These are phyloP conservation scores for Salicornia ramosissima DNA, from an alignment of 148 eudicot genomes.

Conservation along the genomic window DNA sequence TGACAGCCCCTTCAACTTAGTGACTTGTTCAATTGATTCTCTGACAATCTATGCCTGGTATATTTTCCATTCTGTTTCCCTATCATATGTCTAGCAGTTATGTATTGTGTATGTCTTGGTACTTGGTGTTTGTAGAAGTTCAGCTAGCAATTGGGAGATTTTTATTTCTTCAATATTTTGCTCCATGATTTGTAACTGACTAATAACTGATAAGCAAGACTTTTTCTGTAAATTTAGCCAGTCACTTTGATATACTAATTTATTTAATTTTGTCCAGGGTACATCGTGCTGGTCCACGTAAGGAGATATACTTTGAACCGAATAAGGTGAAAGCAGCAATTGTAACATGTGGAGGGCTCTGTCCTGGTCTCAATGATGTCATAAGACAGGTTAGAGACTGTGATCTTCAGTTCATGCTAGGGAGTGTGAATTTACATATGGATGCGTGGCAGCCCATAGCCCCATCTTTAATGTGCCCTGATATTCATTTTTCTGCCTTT, in stretches of 20 bases:
- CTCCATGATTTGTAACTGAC: background rate
- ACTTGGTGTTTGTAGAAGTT: background rate
- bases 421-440: background rate
- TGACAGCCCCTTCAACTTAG: background rate
- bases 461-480: background rate
- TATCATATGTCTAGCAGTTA: background rate
- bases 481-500: background rate
- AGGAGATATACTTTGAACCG: conserved; percentile 46
- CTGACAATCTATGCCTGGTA: background rate
- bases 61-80: background rate
- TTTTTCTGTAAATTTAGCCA: background rate
- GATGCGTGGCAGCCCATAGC: background rate
- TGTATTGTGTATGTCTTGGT: background rate
- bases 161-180: background rate
- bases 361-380: conserved; percentile 56
- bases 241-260: conserved; percentile 16
- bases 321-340: conserved; percentile 47
- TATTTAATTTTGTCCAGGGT: conserved; percentile 30
- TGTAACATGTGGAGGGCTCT: conserved; percentile 52
- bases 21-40: background rate
- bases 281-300: conserved; percentile 54
- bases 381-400: conserved; percentile 40
- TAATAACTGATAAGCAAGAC: background rate
- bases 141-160: background rate
- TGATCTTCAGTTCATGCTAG: background rate